Evolutionary conservation across 768 basidiomycete species (phyloP), one percentile per base, ranked within the genome.

Genomic region (Mycena polygramma): DNA sequence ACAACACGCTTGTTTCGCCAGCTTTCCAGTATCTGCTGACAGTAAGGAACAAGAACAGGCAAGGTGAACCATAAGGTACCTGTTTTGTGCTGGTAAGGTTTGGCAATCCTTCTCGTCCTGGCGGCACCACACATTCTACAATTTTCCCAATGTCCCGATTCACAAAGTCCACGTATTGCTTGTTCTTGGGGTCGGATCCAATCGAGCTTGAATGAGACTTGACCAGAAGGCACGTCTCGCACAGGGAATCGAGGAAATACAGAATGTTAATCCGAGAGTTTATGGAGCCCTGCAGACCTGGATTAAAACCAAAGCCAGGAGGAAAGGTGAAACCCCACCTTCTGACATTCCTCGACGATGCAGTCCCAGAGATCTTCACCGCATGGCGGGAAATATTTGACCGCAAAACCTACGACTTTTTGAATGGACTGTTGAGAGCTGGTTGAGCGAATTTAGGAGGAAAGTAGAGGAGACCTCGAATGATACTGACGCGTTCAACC

Each of bases 291-390:
- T 94, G 69, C 0, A 52, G 37, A 37, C 24, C 45, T n/a, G 19
- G 48, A 7, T 43, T 54, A 30, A 30, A 30, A 30, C 14, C 14
- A 15, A 26, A 35, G 24, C 4, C 26, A 20, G 22, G 13, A 7
- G 36, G 6, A 46, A 26, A 8, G n/a, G 7, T 19, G 4, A 9
- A n/a, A 3, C 7, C 35, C 19, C 1, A 92, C 96, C 87, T 96
- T 97, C 78, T 93, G 91, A 72, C 92, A 95, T 81, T 97, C 94
- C 77, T 97, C 95, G 30, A 96, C 81, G 46, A 97, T 88, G 74
- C 95, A 97, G 74, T 97, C 95, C 96, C 96, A 97, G 14, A 97
- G 80, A 79, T 98, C 95, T 75, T 97, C 95, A 8, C 94, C 95
- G 65, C 95, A 96, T 66, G 88, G 88, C 11, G 72, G 69, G 62